phyloP scores from a whole-genome alignment of 176 grass and related monocot species.

The Aegilops speltoides region DNA sequence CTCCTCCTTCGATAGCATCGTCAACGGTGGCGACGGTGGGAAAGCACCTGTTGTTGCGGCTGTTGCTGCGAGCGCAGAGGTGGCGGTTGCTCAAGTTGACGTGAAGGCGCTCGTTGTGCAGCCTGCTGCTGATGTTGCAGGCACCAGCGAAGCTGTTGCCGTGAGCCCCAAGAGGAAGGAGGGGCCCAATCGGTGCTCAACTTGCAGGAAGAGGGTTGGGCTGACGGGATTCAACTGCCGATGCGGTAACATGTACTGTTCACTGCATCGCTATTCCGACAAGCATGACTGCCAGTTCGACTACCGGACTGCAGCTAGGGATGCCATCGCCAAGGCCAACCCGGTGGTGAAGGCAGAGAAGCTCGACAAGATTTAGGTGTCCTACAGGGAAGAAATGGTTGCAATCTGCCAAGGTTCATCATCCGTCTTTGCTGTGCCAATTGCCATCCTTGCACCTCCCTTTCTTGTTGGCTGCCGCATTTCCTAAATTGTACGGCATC shows the following conservation, averaged over 20 bases:
- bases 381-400: slow-evolving; percentile 21
- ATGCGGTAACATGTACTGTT: slow-evolving; percentile 80
- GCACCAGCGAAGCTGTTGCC: slow-evolving; percentile 33
- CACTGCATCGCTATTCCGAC: slow-evolving; percentile 86
- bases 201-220: slow-evolving; percentile 87
- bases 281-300: slow-evolving; percentile 97
- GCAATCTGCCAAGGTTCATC: slow-evolving; percentile 15
- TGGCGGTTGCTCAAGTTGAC: slow-evolving; percentile 36
- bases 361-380: slow-evolving; percentile 90
- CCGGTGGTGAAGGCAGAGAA: slow-evolving; percentile 98
- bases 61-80: slow-evolving; percentile 17
- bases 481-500: slow-evolving; percentile 19
- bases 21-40: slow-evolving; percentile 62
- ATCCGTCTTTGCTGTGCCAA: slow-evolving; percentile 24
- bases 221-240: slow-evolving; percentile 87
- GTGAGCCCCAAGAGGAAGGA: slow-evolving; percentile 58
- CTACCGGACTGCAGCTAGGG: slow-evolving; percentile 72
- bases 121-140: slow-evolving; percentile 35
- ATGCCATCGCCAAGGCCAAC: slow-evolving; percentile 95
- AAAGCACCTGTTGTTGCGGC: slow-evolving; percentile 43
- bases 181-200: slow-evolving; percentile 73
- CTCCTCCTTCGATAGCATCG: slow-evolving; percentile 78
- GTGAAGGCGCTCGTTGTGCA: slow-evolving; percentile 39
- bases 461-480: slow-evolving; percentile 47
- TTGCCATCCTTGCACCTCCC: slow-evolving; percentile 33